Evolutionary conservation across 2,329 filamentous ascomycete species (phyloP).

Genomic region (Phyllosticta ampelicida): DNA sequence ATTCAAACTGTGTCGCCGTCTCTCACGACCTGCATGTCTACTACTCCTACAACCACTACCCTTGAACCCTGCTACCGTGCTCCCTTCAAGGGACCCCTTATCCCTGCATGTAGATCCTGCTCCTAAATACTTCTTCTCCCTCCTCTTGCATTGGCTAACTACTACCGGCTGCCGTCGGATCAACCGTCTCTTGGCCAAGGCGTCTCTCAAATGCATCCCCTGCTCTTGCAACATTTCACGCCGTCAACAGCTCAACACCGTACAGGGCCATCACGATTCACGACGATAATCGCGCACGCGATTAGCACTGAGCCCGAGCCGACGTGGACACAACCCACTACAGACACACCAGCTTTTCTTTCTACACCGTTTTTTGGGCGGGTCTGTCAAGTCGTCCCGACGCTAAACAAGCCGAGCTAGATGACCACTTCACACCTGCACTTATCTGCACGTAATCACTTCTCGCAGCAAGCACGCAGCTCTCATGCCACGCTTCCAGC

Average conservation of each 20-base stretch:
- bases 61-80: not conserved
- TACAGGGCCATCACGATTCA: not conserved
- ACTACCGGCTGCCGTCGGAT: not conserved
- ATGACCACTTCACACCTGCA: no score
- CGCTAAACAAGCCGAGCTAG: not conserved
- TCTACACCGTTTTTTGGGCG: not conserved
- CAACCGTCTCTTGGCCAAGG: not conserved
- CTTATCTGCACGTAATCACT: not conserved
- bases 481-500: slow-evolving; percentile 7
- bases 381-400: not conserved
- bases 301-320: not conserved
- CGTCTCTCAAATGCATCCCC: not conserved
- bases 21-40: not conserved
- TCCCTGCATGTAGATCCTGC: not conserved
- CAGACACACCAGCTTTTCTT: not conserved
- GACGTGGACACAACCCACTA: not conserved
- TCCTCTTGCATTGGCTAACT: not conserved
- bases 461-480: not conserved
- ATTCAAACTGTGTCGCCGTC: no score
- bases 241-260: not conserved
- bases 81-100: not conserved
- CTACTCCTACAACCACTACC: not conserved
- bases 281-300: not conserved
- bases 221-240: not conserved
- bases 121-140: not conserved